Evolutionary conservation across 2,329 filamentous ascomycete genomes (phyloP), one percentile per base, ranked within the genome.

Genomic region (Elsinoe australis): DNA sequence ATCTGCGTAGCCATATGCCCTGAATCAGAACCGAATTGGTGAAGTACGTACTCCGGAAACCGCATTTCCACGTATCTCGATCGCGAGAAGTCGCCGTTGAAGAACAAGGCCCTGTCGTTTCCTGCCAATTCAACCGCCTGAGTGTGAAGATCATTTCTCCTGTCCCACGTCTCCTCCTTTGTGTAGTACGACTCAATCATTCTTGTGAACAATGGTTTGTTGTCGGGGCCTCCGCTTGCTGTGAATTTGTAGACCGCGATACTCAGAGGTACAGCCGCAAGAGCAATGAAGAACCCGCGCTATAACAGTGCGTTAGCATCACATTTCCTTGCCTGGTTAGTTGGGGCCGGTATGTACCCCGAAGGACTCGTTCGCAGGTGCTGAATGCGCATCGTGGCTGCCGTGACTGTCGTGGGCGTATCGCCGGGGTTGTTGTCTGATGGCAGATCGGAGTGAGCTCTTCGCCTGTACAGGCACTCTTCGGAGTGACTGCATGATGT

Each of bases 91-190:
- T 63, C 63, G n/a, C 60, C 56, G 53, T 70, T 68, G 54, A 65
- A 51, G 61, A 82, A 82, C 55, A 84, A 61, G 55, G 80, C 75
- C 52, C 76, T 68, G 61, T 85, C 80, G 44, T 70, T 66, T 28
- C 76, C 80, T 18, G 79, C 80, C 65, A 78, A 75, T 67, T 83
- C 78, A 53, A 82, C 66, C 54, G 76, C 73, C 51, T 70, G 67
- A 8, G 75, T 77, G 63, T 82, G 80, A 45, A 82, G 59, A 48
- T 74, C 72, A 59, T 82, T 83, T 56, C 73, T 70, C 55, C 71
- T 66, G 47, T 72, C 72, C 64, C 71, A 78, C 33, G 67, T 61
- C 51, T 76, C 71, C 56, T 76, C 69, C 50, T 71, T 71, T 17
- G 72, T 64, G 28, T 71, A 70, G 62, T 75, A 82, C 55, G 71